Base-by-base conservation (phyloP, 2,329 filamentous ascomycete species). In the Metarhizium sp. region DNA sequence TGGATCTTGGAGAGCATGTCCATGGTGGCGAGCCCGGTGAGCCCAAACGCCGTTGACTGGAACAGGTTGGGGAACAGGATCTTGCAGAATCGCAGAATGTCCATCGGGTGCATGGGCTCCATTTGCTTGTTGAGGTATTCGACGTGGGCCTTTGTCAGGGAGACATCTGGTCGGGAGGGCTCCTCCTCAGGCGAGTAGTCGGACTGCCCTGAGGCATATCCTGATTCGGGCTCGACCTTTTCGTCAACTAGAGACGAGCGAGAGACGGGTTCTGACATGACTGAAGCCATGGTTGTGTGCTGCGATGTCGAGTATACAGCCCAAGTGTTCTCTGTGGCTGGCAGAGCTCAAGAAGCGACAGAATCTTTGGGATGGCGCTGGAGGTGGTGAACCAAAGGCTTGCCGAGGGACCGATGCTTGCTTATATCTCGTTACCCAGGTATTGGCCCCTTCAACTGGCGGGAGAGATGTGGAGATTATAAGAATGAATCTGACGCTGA, bases 51-150 rank as follows among this genome's bases (percentile, higher is more conserved):
- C 13, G 89, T 92, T 47, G 88, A 90, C 73, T 94, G 89, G 75
- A 84, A 96, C 48, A 97, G 83, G 68, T 87, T 87, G 65, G 94
- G 94, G 65, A 99, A 87, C 64, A 92, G 87, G 64, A 88, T 86
- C 68, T 92, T 88, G 78, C 87, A 90, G 88, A 95, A 96, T 74
- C 85, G 87, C 58, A 99, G 82, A 64, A 97, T 87, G 61, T 96
- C 92, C 80, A 92, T 79, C 59, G 94, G 90, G 68, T 92, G 84
- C 71, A 97, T 88, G 67, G 86, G 82, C 71, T 94, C 88, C 63
- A 99, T 77, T 72, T 95, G 90, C 60, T 84, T 75, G 78, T 99
- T 99, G 70, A 99, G 80, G 72, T 92, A 92, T 65, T 89, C 86
- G 63, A 97, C 78, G 71, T 99, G 92, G 60, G 87, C 82, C 70